phyloP scores from a whole-genome alignment of 2,329 filamentous ascomycete species.

The Pyrenochaeta sp. region DNA sequence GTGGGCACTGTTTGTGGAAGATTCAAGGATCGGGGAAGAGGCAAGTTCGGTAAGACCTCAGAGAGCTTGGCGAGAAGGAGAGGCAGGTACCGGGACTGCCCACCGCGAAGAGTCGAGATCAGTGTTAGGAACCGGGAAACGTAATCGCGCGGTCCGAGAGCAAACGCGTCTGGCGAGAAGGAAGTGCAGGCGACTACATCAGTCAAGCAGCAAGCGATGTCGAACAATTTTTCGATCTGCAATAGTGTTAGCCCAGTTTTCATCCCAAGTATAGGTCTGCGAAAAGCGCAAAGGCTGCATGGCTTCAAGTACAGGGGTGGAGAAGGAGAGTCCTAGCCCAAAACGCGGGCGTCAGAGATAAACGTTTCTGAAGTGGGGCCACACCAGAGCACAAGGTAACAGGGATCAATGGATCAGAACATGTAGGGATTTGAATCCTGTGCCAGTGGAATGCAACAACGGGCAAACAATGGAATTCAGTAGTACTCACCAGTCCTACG shows the following conservation, averaged over 20 bases:
- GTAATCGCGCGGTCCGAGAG: slow-evolving; percentile 70
- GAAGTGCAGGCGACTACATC: slow-evolving; percentile 74
- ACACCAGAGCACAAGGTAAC: slow-evolving; percentile 30
- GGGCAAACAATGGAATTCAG: slow-evolving; percentile 18
- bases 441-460: slow-evolving; percentile 15
- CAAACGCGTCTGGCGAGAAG: slow-evolving; percentile 65
- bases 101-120: slow-evolving; percentile 75
- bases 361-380: slow-evolving; percentile 34
- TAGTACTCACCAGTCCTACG: slow-evolving; percentile 70
- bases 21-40: slow-evolving; percentile 47
- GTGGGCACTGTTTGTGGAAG: slow-evolving; percentile 37
- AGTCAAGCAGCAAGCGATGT: slow-evolving; percentile 75
- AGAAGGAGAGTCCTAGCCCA: slow-evolving; percentile 23
- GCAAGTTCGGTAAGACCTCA: slow-evolving; percentile 68
- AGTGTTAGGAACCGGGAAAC: slow-evolving; percentile 73
- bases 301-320: slow-evolving; percentile 21
- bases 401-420: slow-evolving; percentile 28
- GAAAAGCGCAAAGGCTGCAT: slow-evolving; percentile 24
- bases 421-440: slow-evolving; percentile 26
- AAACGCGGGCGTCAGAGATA: slow-evolving; percentile 36
- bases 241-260: slow-evolving; percentile 33
- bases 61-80: slow-evolving; percentile 79
- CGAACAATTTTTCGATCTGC: slow-evolving; percentile 81
- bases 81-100: slow-evolving; percentile 78
- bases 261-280: slow-evolving; percentile 13